These are phyloP conservation scores for Xylariaceae sp. DNA, from an alignment of 2,329 filamentous ascomycete genomes.

Conservation along the genomic window DNA sequence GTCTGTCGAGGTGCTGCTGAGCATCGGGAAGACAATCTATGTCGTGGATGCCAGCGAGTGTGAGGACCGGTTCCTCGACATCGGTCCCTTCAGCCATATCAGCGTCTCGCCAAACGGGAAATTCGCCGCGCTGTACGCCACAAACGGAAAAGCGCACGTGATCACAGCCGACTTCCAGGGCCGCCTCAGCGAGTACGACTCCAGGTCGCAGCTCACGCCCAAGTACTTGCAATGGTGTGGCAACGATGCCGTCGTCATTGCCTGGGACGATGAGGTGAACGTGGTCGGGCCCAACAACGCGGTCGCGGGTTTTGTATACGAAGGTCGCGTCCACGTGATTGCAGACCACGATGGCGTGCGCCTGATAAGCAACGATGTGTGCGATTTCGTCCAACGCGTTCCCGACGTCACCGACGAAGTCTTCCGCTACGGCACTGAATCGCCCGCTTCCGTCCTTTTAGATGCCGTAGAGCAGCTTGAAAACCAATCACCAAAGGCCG, in stretches of 20 bases:
- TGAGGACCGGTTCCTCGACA: constrained; percentile 84
- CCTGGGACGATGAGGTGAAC: constrained; percentile 97
- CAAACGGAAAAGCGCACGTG: constrained; percentile 80
- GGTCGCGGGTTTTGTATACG: constrained; percentile 76
- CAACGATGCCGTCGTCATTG: constrained; percentile 85
- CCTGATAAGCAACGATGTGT: constrained; percentile 86
- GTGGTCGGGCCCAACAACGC: constrained; percentile 81
- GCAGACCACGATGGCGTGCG: constrained; percentile 76
- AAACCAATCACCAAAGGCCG: constrained; percentile 89
- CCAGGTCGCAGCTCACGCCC: constrained; percentile 76
- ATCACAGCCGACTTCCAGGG: constrained; percentile 94
- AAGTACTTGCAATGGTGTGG: constrained; percentile 94
- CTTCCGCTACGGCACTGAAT: constrained; percentile 82
- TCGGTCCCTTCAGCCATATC: constrained; percentile 87
- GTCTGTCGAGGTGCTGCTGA: constrained; percentile 87
- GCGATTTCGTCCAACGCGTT: constrained; percentile 94
- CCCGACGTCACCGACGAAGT: constrained; percentile 81
- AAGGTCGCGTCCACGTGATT: constrained; percentile 82
- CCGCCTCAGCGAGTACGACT: constrained; percentile 85
- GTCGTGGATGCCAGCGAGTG: constrained; percentile 84
- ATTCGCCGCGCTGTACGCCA: constrained; percentile 81
- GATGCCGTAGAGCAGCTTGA: constrained; percentile 91
- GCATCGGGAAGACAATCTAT: constrained; percentile 77
- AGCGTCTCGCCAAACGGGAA: constrained; percentile 86
- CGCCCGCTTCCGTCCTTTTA: constrained; percentile 83